Conservation (phyloP, 371 early-diverging fungal genomes). For the Zychaea mexicana region DNA sequence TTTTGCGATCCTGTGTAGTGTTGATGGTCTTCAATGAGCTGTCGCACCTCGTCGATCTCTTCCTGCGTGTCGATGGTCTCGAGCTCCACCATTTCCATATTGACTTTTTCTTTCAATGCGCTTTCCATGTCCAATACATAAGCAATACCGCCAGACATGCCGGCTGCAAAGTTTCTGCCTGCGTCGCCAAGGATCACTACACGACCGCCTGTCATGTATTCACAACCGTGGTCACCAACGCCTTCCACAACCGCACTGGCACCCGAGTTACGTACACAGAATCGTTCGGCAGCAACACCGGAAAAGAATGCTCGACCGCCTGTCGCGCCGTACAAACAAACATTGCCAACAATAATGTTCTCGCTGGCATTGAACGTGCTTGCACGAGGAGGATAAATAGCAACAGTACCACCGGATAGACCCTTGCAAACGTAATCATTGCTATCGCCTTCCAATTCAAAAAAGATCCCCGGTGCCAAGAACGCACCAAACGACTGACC, state of each 20-base stretch:
- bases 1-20: conserved; percentile 83
- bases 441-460: conserved; percentile 94
- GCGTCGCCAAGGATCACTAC: conserved; percentile 81
- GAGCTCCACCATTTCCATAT: conserved; percentile 88
- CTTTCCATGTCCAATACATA: conserved; percentile 68
- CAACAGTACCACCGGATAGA: conserved; percentile 87
- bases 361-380: conserved; percentile 77
- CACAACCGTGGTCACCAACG: conserved; percentile 97
- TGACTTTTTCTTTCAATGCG: conserved; percentile 57
- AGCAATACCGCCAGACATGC: conserved; percentile 94
- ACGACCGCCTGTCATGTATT: conserved; percentile 97
- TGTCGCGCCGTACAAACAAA: conserved; percentile 96
- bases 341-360: conserved; percentile 95
- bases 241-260: conserved; percentile 95
- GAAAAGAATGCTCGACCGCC: conserved; percentile 88
- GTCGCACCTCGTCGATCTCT: conserved; percentile 75
- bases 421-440: conserved; percentile 99
- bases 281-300: conserved; percentile 97
- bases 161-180: conserved; percentile 92
- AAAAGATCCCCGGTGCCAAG: conserved; percentile 83
- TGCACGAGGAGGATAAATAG: conserved; percentile 85
- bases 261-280: conserved; percentile 96
- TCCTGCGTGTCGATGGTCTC: conserved; percentile 75
- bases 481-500: conserved; percentile 97
- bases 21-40: conserved; percentile 78